A percentile compares a stretch with the other conserved stretches of the same genome.
phyloP scores from a whole-genome alignment of 2,329 filamentous ascomycete species.

The Talaromyces sp. region DNA sequence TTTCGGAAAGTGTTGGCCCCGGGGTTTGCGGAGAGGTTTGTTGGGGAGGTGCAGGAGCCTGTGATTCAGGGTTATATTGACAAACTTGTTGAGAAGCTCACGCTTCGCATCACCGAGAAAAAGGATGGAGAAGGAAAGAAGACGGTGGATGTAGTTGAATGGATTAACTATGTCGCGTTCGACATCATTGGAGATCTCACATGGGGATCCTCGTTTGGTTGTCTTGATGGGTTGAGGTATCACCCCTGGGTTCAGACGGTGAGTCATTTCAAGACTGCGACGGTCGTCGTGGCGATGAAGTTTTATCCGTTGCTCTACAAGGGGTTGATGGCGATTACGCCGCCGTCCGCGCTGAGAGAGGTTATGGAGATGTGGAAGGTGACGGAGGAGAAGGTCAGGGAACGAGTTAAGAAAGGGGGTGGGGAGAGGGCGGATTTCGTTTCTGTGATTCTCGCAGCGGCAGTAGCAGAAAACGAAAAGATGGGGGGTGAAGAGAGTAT shows the following conservation, averaged over 20 bases:
- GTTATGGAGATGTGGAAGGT: not conserved
- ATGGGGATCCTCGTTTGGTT: not conserved
- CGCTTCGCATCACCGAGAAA: not conserved
- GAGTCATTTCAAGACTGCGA: not conserved
- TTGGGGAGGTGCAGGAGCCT: not conserved
- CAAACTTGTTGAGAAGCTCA: not conserved
- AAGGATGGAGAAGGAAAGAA: not conserved
- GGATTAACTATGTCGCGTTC: not conserved
- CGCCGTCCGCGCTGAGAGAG: not conserved
- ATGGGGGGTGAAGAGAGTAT: not conserved
- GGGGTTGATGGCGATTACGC: not conserved
- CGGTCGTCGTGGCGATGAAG: not conserved
- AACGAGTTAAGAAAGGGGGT: not conserved
- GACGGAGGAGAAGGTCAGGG: not conserved
- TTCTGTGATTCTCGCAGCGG: not conserved
- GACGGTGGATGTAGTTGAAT: not conserved
- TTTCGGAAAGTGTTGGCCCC: not conserved
- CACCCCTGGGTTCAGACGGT: not conserved
- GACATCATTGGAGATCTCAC: not conserved
- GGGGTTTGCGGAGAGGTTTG: not conserved
- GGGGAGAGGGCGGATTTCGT: not conserved
- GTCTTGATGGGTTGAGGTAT: not conserved
- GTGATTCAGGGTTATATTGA: not conserved
- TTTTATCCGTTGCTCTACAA: not conserved
- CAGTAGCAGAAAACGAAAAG: not conserved